phyloP scores from a whole-genome alignment of 495 filamentous ascomycete species.

The Penicillium longicatenatum region DNA sequence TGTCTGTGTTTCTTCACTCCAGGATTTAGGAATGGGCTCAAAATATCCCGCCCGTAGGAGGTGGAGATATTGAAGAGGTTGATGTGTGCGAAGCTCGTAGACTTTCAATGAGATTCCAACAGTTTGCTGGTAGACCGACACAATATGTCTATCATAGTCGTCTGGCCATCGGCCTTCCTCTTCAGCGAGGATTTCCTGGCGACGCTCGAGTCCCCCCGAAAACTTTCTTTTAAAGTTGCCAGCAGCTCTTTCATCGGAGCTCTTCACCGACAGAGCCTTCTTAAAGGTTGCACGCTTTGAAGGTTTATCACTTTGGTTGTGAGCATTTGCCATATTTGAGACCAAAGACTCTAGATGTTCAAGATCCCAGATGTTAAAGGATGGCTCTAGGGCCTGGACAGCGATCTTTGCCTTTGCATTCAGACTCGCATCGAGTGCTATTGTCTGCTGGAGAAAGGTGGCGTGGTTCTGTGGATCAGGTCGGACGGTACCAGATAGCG shows the following conservation, averaged over 20 bases:
- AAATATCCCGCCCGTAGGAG: constrained; percentile 1
- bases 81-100: not conserved
- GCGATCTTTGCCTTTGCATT: constrained; percentile 41
- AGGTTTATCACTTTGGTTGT: not conserved
- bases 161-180: constrained; percentile 2
- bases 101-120: not conserved
- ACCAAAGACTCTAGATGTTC: constrained; percentile 26
- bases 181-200: not conserved
- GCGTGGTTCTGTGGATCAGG: constrained; percentile 29
- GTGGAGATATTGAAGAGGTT: not conserved
- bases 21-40: constrained; percentile 1
- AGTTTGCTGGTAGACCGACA: not conserved
- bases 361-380: constrained; percentile 41
- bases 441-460: constrained; percentile 30
- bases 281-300: constrained; percentile 29
- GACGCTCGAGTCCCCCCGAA: not conserved
- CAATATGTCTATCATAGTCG: not conserved
- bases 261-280: constrained; percentile 1
- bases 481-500: constrained; percentile 15
- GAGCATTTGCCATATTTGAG: constrained; percentile 22
- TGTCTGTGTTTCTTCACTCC: not conserved
- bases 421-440: constrained; percentile 30
- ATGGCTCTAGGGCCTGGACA: constrained; percentile 39
- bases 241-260: not conserved
- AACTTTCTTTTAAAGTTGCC: constrained; percentile 1